Base-by-base conservation (phyloP, 306 rosid species). In the Cicer bijugum region DNA sequence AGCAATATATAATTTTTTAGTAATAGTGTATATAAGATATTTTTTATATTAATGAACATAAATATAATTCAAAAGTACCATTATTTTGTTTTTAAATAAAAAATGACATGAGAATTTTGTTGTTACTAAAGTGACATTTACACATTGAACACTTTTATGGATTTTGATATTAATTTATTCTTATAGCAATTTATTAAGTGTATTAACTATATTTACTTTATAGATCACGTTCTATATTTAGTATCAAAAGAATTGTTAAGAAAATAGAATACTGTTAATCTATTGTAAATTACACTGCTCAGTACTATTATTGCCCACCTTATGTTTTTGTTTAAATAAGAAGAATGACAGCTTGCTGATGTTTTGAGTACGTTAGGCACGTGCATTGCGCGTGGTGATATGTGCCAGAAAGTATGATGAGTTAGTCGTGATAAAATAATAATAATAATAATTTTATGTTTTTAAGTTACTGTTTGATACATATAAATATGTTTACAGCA, bases 401-500 rank as follows among this genome's bases (percentile, higher is more conserved):
- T 23, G 76, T 71, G 76, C 73, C 71, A 60, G 53, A 82, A 71
- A 71, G 78, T 81, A 39, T 57, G 58, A 75, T 16, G 35, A 62
- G 66, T 81, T 55, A 53, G 46, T 79, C 4, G 39, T 43, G 11
- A 60, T 16, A 50, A 67, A 46, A 17, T 17, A 57, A 81, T 74
- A 7, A 65, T 59, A 39, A 63, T 50, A 7, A 68, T 69, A 46
- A 37, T 12, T 17, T 75, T 67, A 28, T 68, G 65, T 7, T 71
- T 2, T 16, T 62, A 65, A 43, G 7, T 19, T 8, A 56, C 40
- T 78, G 64, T 71, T 73, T 70, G 56, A 55, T 78, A 40, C 58
- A 23, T 40, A 28, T 39, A 62, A 39, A 19, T 45, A 35, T 81
- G 55, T 58, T 81, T 75, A 64, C 96, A 91, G 99, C 85, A 82